These are phyloP conservation scores for Globisporangium irregulare DNA, from an alignment of 352 stramenopile genomes.

Conservation along the genomic window DNA sequence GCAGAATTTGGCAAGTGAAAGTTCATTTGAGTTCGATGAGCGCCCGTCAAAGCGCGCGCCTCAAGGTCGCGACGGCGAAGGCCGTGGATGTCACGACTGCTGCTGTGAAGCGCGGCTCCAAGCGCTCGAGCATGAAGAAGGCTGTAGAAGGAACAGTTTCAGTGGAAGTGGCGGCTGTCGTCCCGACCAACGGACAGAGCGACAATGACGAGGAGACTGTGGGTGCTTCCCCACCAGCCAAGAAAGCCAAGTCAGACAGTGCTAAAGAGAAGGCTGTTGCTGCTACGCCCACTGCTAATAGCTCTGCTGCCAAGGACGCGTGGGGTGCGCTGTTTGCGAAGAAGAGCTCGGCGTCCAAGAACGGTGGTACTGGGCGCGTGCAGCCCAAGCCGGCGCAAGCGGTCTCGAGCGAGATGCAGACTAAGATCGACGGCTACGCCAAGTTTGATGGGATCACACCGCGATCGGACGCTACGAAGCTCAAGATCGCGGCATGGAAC, in stretches of 20 bases:
- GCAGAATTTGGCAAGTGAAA: not conserved
- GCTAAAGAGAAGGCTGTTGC: not conserved
- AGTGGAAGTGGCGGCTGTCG: not conserved
- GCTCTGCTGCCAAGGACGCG: slow-evolving; percentile 24
- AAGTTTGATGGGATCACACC: slow-evolving; percentile 49
- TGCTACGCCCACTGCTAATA: not conserved
- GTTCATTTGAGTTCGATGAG: slow-evolving; percentile 15
- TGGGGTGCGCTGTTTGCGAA: slow-evolving; percentile 43
- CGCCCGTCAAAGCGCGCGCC: slow-evolving; percentile 29
- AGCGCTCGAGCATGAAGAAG: slow-evolving; percentile 12
- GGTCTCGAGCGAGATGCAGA: slow-evolving; percentile 40
- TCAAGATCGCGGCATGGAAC: slow-evolving; percentile 78
- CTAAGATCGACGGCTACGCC: slow-evolving; percentile 43
- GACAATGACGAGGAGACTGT: not conserved
- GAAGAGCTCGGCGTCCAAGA: slow-evolving; percentile 9
- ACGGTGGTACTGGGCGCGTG: not conserved
- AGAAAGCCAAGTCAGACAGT: not conserved
- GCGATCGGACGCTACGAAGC: slow-evolving; percentile 11
- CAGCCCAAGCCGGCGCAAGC: slow-evolving; percentile 21
- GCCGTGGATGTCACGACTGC: slow-evolving; percentile 9
- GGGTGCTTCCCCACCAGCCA: not conserved
- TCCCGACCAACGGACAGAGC: not conserved
- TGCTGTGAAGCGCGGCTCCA: not conserved
- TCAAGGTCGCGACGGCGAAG: slow-evolving; percentile 29
- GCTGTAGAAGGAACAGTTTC: not conserved